Base-by-base conservation (phyloP, 1,139 yeast species). In the Taphrina flavorubra region DNA sequence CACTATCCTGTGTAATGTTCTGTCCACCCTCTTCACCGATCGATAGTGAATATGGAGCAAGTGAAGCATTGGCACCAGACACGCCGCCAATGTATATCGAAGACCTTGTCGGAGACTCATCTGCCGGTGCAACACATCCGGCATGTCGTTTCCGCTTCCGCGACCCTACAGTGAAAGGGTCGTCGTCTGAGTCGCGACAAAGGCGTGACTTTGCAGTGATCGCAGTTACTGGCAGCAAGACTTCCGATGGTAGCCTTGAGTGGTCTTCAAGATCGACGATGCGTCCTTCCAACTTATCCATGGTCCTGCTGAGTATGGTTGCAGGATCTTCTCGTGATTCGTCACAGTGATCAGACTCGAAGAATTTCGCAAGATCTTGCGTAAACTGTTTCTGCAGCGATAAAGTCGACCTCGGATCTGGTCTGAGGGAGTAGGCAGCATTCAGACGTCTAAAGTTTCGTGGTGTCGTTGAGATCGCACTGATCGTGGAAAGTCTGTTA, bases 201-300 rank as follows among this genome's bases (percentile, higher is more conserved):
- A 6, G 6, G 14, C 14, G 42, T 14, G 14, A 14, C 31, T 25
- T 25, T 25, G 31, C 31, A 4, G 31, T 25, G 31, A 25, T 25
- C 42, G 42, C 14, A 2, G 42, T 39, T 10, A 39, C 14, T 39
- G 42, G 42, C 42, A 39, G 14, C 14, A 39, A 39, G 14, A 10
- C 14, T 39, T 39, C 42, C 6, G 42, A 39, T 11, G 14, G 14
- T 14, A 39, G 11, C 11, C 11, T 3, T 39, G 42, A 39, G 42
- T 39, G 16, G 16, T 44, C 47, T 14, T 5, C 36, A 49, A 11
- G 2, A 6, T 49, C 53, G 10, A 7, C 42, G 20, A 34, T 16
- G 8, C 64, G 25, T 14, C 64, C 53, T 46, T 59, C 64, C 18
- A 59, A n/a, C 10, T 31, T 59, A 13, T 44, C 64, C 34, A 59